Evolutionary conservation across 805 yeast genomes (phyloP), one percentile per base, ranked within the genome.

Genomic region (Ogataea ramenticola): DNA sequence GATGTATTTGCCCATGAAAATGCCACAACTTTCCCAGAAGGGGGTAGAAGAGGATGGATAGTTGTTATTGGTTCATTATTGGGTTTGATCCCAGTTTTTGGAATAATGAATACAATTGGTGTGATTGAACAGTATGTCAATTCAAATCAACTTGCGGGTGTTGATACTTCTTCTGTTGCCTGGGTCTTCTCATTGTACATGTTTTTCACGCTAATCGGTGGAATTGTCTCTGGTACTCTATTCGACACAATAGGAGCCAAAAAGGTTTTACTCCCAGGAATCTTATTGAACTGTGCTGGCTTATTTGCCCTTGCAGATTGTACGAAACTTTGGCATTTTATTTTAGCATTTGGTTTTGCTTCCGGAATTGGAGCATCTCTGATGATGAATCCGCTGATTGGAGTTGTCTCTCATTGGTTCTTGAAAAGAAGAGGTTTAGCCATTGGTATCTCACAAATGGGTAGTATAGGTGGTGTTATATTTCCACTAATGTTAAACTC

Each of bases 361-460:
- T 62, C 72, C 35, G 89, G 87, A 3, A 47, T 73, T 4, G 87
- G 86, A 0, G 70, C 75, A 32, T 83, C 83, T 1, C 62, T 80
- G 30, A 66, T 81, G 30, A 72, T 79, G 63, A 72, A 80, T 8
- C 87, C 88, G 0, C 57, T 79, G 32, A 67, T 82, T 2, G 74
- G 85, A 7, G 78, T 77, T 16, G 70, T 81, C 0, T 76, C 80
- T 22, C 86, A 83, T 47, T 83, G 86, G 82, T 83, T 82, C 57
- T 62, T 67, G 33, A 63, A 60, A 30, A 79, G 69, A 51, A 66
- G 89, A 52, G 89, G 82, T 1, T 66, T 70, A 46, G 82, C 80
- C 1, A 64, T 70, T 14, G 73, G 78, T 20, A 46, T 70, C 1
- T 75, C 79, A 0, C 71, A 75, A 3, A 64, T 70, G 44, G 80